phyloP scores from a whole-genome alignment of 2,329 filamentous ascomycete genomes.

The Stagonosporopsis vannaccii region DNA sequence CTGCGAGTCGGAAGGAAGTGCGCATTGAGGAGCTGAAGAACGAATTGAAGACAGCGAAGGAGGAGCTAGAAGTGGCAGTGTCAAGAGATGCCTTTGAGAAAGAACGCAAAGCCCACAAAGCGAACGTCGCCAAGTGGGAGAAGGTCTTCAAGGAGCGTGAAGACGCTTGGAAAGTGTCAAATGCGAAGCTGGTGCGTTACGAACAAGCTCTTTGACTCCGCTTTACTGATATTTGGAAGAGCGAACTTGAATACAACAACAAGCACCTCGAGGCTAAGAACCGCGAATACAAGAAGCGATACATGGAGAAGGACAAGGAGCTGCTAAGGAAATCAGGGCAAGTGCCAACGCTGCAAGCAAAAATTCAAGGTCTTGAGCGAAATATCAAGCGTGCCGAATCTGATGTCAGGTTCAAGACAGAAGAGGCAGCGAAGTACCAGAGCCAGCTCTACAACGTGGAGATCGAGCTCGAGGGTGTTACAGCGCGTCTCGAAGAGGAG shows the following conservation, averaged over 20 bases:
- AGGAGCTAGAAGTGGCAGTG: slow-evolving; percentile 33
- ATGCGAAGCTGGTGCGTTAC: slow-evolving; percentile 36
- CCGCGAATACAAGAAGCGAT: slow-evolving; percentile 35
- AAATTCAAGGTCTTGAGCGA: slow-evolving; percentile 39
- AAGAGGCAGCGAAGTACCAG: slow-evolving; percentile 47
- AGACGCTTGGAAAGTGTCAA: slow-evolving; percentile 36
- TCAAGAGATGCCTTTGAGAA: slow-evolving; percentile 41
- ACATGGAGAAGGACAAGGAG: slow-evolving; percentile 35
- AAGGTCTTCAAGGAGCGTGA: slow-evolving; percentile 42
- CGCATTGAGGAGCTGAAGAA: slow-evolving; percentile 43
- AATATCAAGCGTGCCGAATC: slow-evolving; percentile 38
- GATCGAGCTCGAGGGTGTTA: slow-evolving; percentile 66
- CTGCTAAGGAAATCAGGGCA: slow-evolving; percentile 27
- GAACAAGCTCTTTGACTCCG: not conserved
- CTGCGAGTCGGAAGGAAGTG: slow-evolving; percentile 35
- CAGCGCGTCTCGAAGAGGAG: slow-evolving; percentile 69
- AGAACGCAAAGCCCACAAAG: slow-evolving; percentile 38
- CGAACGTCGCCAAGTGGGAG: slow-evolving; percentile 44
- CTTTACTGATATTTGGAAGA: slow-evolving; percentile 21
- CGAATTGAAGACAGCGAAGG: slow-evolving; percentile 31
- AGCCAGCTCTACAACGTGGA: slow-evolving; percentile 54
- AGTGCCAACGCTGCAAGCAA: slow-evolving; percentile 39
- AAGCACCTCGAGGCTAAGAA: slow-evolving; percentile 37
- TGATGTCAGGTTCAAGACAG: slow-evolving; percentile 42
- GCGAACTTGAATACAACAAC: slow-evolving; percentile 32